phyloP scores from a whole-genome alignment of 2,329 filamentous ascomycete genomes.

The Fusarium sp. region DNA sequence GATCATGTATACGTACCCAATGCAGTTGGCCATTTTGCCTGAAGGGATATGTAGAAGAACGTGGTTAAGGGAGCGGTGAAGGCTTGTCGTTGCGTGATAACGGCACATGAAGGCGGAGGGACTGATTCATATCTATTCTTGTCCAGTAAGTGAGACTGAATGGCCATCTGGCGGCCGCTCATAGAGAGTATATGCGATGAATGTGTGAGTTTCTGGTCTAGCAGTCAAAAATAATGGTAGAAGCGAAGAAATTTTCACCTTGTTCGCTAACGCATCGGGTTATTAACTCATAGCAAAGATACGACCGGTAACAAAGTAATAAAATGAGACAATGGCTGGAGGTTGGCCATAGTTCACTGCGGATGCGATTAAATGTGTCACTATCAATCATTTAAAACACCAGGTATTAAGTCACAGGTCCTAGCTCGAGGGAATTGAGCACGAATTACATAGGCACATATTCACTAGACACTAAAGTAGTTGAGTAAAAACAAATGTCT shows the following conservation, averaged over 20 bases:
- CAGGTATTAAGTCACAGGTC: no score
- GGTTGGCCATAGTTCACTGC: background rate
- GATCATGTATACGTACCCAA: background rate
- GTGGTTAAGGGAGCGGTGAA: background rate
- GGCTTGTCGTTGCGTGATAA: background rate
- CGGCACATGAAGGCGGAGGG: background rate
- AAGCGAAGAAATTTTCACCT: no score
- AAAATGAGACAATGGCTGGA: no score
- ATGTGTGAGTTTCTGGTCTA: background rate
- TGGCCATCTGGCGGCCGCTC: background rate
- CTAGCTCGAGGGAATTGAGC: no score
- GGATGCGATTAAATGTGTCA: no score
- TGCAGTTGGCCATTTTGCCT: background rate
- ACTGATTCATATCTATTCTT: background rate
- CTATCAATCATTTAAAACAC: no score
- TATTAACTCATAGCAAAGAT: no score
- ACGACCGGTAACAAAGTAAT: no score
- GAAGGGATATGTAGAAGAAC: accelerated
- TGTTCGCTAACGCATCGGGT: no score
- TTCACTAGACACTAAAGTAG: background rate
- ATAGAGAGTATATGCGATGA: background rate
- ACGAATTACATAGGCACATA: background rate
- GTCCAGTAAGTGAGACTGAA: background rate
- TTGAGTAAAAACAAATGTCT: background rate
- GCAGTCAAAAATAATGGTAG: background rate